Evolutionary conservation across 805 yeast species (phyloP).

Genomic region (Yamadazyma takamatsuzukensis): DNA sequence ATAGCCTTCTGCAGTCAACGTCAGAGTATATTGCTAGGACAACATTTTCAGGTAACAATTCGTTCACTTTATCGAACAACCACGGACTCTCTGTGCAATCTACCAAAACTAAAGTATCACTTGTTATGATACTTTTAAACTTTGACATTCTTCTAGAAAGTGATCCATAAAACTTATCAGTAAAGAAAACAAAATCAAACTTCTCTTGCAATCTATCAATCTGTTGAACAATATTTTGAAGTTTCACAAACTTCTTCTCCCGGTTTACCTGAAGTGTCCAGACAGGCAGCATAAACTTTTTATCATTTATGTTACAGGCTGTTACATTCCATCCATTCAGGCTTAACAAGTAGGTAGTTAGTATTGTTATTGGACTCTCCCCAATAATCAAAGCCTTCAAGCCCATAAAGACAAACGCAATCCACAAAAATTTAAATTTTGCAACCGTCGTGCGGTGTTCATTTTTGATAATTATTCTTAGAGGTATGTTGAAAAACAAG

Average conservation of each 20-base stretch:
- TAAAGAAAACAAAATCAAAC: conserved; percentile 11
- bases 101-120: conserved; percentile 8
- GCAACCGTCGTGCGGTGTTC: no score
- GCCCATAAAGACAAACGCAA: conserved; percentile 5
- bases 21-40: conserved; percentile 13
- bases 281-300: not conserved
- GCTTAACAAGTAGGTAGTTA: conserved; percentile 12
- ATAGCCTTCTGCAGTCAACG: conserved; percentile 13
- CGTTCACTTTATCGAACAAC: conserved; percentile 8
- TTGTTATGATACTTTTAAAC: conserved; percentile 6
- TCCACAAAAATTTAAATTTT: no score
- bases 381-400: conserved; percentile 14
- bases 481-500: no score
- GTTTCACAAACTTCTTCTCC: not conserved
- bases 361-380: conserved; percentile 15
- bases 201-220: conserved; percentile 2
- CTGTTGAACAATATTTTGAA: conserved; percentile 1
- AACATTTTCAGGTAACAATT: conserved; percentile 6
- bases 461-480: no score
- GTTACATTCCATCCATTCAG: conserved; percentile 13
- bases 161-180: conserved; percentile 4
- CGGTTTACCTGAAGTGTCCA: conserved; percentile 3
- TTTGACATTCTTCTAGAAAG: conserved; percentile 1
- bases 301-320: conserved; percentile 1
- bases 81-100: conserved; percentile 16